Evolutionary conservation across 2,329 filamentous ascomycete species (phyloP).

Genomic region (Colletotrichum tropicale): DNA sequence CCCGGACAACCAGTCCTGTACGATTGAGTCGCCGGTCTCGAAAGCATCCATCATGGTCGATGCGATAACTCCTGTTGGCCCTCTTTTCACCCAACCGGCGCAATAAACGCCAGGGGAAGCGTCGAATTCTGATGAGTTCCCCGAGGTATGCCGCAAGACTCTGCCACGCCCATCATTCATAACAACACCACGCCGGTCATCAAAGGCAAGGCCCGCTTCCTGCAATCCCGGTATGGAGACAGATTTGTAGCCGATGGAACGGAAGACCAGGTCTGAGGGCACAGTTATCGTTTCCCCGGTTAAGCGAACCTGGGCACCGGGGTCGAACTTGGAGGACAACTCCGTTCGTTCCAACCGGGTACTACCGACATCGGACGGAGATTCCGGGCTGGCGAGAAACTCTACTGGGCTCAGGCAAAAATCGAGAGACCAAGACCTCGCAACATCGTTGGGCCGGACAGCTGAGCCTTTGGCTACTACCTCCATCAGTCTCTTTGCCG

Average conservation of each 20-base stretch:
- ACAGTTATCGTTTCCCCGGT: constrained; percentile 59
- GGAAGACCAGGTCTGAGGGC: constrained; percentile 77
- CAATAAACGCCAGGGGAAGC: constrained; percentile 80
- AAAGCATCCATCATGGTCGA: constrained; percentile 97
- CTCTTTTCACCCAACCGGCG: constrained; percentile 94
- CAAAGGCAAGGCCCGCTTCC: constrained; percentile 78
- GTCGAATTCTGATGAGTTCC: constrained; percentile 41
- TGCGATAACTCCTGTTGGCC: constrained; percentile 94
- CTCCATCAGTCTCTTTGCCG: constrained; percentile 79
- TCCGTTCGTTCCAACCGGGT: constrained; percentile 70
- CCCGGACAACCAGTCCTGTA: constrained; percentile 70
- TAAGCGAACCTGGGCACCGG: constrained; percentile 49
- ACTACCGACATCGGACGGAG: constrained; percentile 58
- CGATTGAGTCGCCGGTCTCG: constrained; percentile 82
- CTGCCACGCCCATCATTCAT: constrained; percentile 83
- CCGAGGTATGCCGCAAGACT: constrained; percentile 47
- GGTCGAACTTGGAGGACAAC: constrained; percentile 61
- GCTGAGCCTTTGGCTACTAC: constrained; percentile 78
- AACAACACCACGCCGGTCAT: constrained; percentile 75
- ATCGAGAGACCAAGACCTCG: constrained; percentile 81
- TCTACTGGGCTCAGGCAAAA: constrained; percentile 81
- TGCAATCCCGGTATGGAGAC: constrained; percentile 76
- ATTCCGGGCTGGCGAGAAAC: constrained; percentile 60
- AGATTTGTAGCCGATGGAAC: constrained; percentile 94
- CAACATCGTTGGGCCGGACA: constrained; percentile 47